Base-by-base conservation (phyloP, 257 asterid genomes). In the Petunia axillaris region DNA sequence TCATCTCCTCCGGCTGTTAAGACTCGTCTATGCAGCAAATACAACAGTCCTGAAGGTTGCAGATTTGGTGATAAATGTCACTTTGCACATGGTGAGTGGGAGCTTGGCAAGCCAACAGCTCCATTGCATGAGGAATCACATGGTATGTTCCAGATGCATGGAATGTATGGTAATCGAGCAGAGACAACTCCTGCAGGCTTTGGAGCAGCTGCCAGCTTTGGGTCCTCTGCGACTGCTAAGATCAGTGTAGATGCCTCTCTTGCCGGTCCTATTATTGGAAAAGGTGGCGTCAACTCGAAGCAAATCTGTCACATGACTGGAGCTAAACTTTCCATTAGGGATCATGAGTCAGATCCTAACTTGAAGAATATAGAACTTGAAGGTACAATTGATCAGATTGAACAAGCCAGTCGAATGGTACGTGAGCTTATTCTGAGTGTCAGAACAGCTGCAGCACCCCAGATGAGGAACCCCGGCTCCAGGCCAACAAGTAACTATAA, bases 371-470 rank as follows among this genome's bases (percentile, higher is more conserved):
- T 91, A 62, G 97, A 93, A 80, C 91, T 93, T 3, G 97, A 93
- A 82, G 97, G 97, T 65, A 76, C 93, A 38, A 85, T 90, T 67
- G 95, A 93, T 80, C 97, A 93, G 91, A 91, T 91, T 82, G 90
- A 90, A 64, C 91, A 85, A 53, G 97, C 97, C 16, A 93, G 93
- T 83, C 95, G 89, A 80, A 93, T 93, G 97, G 97, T 93, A 8
- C 91, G 86, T 15, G 97, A 93, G 81, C 92, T 91, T 48, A 85
- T 91, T n/a, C 86, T 83, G 80, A 89, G 76, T 50, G 79, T 89
- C 9, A 82, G 90, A 43, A 80, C 93, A 3, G 76, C 86, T 10
- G 58, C 86, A 3, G 87, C 89, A 11, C 89, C 88, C 6, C 84
- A 88, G 1, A 50, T 58, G 79, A 93, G 81, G 83, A 83, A 77